Evolutionary conservation across 2,329 filamentous ascomycete species (phyloP).

Genomic region (Fusarium circinatum): DNA sequence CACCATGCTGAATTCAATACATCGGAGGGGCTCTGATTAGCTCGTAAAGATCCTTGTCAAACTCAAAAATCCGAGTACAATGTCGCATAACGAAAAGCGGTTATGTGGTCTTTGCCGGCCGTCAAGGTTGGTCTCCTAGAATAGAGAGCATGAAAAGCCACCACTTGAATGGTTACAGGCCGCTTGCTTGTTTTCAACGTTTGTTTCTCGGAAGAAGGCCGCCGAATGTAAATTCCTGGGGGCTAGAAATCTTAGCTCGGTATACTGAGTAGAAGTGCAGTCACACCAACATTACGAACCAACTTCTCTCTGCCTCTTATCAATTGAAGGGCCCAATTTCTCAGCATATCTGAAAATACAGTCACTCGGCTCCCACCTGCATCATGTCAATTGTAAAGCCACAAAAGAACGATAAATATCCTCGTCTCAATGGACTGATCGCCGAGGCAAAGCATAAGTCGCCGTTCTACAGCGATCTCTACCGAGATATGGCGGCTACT

Average conservation of each 20-base stretch:
- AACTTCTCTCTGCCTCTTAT: not conserved
- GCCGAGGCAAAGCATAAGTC: not conserved
- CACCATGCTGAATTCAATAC: not conserved
- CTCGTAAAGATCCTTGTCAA: not conserved
- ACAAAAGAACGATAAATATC: not conserved
- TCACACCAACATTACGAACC: not conserved
- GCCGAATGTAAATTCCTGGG: not conserved
- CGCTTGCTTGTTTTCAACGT: not conserved
- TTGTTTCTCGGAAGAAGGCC: not conserved
- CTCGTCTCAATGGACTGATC: not conserved
- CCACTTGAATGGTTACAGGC: not conserved
- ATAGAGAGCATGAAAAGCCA: not conserved
- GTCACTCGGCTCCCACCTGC: accelerated
- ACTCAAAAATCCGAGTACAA: not conserved
- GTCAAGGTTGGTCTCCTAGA: not conserved
- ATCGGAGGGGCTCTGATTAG: not conserved
- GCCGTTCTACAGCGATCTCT: not conserved
- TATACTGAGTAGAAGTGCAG: not conserved
- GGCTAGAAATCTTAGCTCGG: not conserved
- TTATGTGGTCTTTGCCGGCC: not conserved
- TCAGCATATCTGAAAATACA: accelerated
- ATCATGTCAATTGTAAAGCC: not conserved
- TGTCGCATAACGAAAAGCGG: not conserved
- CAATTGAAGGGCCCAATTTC: too few species aligned
- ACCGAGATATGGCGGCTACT: not conserved